These are phyloP conservation scores for Przewalskia tangutica DNA, from an alignment of 257 asterid species.

Conservation along the genomic window DNA sequence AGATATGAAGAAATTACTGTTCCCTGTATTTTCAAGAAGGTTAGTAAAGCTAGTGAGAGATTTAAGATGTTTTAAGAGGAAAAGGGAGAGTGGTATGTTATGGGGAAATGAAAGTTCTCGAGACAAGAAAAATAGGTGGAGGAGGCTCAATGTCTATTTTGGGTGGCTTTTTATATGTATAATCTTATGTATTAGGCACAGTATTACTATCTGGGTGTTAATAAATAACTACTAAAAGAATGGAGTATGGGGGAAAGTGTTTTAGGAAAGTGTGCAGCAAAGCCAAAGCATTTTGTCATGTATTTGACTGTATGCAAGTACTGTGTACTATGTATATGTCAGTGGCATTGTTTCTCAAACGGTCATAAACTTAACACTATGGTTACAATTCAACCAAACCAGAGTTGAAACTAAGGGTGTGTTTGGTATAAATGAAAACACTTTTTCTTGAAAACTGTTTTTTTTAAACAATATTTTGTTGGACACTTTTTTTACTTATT, in stretches of 20 bases:
- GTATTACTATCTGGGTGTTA: background rate
- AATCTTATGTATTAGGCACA: background rate
- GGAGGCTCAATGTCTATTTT: conserved; percentile 8
- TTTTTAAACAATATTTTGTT: too few relatives aligned
- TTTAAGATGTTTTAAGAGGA: conserved; percentile 9
- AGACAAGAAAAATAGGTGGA: conserved; percentile 2
- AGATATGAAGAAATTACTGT: background rate
- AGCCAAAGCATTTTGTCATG: conserved; percentile 14
- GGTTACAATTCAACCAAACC: conserved; percentile 13
- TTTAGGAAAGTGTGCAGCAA: conserved; percentile 16
- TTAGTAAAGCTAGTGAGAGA: background rate
- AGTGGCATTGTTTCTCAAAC: conserved; percentile 9
- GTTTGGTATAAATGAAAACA: background rate
- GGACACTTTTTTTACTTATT: too few relatives aligned
- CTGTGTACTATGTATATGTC: conserved; percentile 6
- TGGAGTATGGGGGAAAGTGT: conserved; percentile 3
- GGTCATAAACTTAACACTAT: conserved; percentile 22
- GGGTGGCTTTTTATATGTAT: conserved; percentile 9
- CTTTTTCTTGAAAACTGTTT: too few relatives aligned
- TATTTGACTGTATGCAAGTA: conserved; percentile 5
- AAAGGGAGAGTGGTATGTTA: conserved; percentile 9
- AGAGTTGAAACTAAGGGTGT: background rate
- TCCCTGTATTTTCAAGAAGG: background rate
- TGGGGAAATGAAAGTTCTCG: background rate
- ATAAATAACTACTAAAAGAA: background rate